Conservation (phyloP, 1,284 basidiomycete genomes). For the Gymnopus androsaceus region DNA sequence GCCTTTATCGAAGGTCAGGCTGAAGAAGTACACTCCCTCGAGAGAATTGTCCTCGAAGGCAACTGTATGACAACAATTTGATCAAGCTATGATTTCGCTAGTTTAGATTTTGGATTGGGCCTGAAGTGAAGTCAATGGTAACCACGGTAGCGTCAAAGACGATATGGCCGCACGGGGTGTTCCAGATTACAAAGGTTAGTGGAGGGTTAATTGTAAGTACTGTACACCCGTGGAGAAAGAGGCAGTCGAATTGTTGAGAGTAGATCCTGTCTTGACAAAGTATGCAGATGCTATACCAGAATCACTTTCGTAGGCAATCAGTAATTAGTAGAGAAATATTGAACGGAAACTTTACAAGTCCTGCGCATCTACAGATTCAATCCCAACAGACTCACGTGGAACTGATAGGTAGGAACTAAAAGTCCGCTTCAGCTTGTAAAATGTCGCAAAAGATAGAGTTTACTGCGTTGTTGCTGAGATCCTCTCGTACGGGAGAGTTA, state of each 20-base stretch:
- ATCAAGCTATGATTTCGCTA: constrained; percentile 9
- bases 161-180: not conserved
- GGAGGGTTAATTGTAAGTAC: constrained; percentile 6
- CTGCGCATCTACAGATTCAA: too few species aligned
- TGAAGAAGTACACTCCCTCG: not conserved
- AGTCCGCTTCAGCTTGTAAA: too few species aligned
- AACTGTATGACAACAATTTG: constrained; percentile 14
- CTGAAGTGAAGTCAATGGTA: not conserved
- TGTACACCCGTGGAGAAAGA: constrained; percentile 7
- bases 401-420: too few species aligned
- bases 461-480: too few species aligned
- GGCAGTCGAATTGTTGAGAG: constrained; percentile 4
- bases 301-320: too few species aligned
- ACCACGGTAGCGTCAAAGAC: not conserved
- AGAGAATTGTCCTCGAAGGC: constrained; percentile 5
- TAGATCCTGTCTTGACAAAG: constrained; percentile 4
- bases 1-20: constrained; percentile 14
- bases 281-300: too few species aligned
- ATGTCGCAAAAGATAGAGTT: too few species aligned
- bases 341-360: too few species aligned
- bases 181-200: constrained; percentile 3
- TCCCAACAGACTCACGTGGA: too few species aligned
- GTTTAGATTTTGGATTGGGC: too few species aligned
- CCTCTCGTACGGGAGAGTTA: too few species aligned
- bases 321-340: too few species aligned